Evolutionary conservation across 202 grass and related monocot genomes (phyloP).

Genomic region (Schoenoplectus tabernaemontani): DNA sequence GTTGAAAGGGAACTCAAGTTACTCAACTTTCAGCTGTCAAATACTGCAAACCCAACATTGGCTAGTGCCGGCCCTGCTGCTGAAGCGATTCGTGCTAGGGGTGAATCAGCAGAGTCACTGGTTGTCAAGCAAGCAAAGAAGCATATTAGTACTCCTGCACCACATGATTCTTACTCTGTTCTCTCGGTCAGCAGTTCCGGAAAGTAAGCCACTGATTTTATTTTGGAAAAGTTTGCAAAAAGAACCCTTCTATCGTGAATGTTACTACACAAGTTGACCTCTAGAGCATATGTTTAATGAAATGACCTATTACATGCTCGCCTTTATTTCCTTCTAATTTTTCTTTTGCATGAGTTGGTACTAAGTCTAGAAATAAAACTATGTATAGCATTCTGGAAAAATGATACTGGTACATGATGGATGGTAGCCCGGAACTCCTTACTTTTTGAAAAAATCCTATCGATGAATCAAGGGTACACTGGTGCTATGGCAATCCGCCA

Average conservation of each 20-base stretch:
- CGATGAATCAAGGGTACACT: no score
- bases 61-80: conserved; percentile 39
- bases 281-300: not conserved
- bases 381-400: not conserved
- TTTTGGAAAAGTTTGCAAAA: not conserved
- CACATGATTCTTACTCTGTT: conserved; percentile 92
- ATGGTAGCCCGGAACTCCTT: no score
- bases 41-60: conserved; percentile 70
- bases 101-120: conserved; percentile 55
- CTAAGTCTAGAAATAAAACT: not conserved
- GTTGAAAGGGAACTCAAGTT: conserved; percentile 97
- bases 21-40: conserved; percentile 88
- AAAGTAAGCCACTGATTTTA: conserved; percentile 51
- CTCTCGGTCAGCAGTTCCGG: conserved; percentile 92
- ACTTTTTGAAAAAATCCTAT: no score
- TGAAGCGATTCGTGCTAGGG: conserved; percentile 55
- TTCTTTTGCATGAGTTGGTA: not conserved
- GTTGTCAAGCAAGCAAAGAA: conserved; percentile 93
- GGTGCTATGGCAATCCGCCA: no score
- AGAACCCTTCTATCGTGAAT: not conserved
- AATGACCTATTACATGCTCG: not conserved
- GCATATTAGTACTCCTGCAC: conserved; percentile 90
- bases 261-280: not conserved
- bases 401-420: not conserved
- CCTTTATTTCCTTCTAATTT: not conserved